These are phyloP conservation scores for Wickerhamomyces pijperi DNA, from an alignment of 805 yeast species.

Conservation along the genomic window DNA sequence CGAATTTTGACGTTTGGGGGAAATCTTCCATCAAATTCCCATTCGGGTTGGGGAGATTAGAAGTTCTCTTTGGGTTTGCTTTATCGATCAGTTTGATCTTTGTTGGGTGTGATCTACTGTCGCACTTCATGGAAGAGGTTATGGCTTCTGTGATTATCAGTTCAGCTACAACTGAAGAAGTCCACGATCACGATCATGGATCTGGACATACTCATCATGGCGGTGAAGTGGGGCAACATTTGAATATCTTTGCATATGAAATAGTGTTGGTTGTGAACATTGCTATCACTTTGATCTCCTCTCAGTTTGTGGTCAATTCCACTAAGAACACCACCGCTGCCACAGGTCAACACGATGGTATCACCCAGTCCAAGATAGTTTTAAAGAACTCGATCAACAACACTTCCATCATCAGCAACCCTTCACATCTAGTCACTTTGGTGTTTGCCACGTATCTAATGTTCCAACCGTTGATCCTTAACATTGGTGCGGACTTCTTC, in stretches of 20 bases:
- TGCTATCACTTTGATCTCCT: conserved; percentile 22
- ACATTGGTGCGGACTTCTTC: conserved; percentile 16
- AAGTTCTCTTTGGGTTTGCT: conserved; percentile 81
- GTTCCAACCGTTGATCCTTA: conserved; percentile 23
- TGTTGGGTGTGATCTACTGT: conserved; percentile 82
- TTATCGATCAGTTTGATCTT: conserved; percentile 74
- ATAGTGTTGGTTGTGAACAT: conserved; percentile 16
- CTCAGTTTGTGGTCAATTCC: conserved; percentile 11
- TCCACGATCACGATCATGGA: conserved; percentile 5
- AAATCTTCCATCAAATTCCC: conserved; percentile 75
- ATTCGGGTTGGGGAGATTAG: conserved; percentile 87
- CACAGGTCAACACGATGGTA: not conserved
- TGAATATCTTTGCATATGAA: conserved; percentile 22
- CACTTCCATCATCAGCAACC: conserved; percentile 12
- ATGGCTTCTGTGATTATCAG: conserved; percentile 23
- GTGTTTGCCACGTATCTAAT: conserved; percentile 29
- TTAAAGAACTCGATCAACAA: no score
- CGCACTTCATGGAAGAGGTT: conserved; percentile 77
- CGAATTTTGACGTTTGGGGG: conserved; percentile 91
- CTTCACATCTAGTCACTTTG: conserved; percentile 32
- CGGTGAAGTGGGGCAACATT: conserved; percentile 2
- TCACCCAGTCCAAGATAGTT: no score
- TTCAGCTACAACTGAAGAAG: conserved; percentile 17
- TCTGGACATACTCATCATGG: conserved; percentile 17
- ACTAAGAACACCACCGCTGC: conserved; percentile 1